Evolutionary conservation across 2,329 filamentous ascomycete genomes (phyloP), one percentile per base, ranked within the genome.

Genomic region (Purpureocillium lavendulum): DNA sequence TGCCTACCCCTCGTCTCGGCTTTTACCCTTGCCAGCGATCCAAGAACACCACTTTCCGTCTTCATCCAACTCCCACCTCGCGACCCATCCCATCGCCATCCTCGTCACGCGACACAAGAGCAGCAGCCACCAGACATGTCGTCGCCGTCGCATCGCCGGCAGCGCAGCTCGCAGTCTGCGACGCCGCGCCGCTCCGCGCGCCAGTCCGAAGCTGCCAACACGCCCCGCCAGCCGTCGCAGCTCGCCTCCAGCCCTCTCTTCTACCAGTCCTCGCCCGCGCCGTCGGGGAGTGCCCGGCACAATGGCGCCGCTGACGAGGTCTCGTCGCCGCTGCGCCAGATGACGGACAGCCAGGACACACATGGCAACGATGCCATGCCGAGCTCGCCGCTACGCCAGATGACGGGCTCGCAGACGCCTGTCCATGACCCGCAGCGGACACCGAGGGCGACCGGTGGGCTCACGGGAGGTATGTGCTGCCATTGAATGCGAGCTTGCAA

Each of bases 221-320:
- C 71, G 38, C 72, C 73, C 45, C 67, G 69, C 37, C 64, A 66
- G 28, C 50, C 62, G 16, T 69, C 70, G 16, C 68, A 72, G 49
- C 67, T 81, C 45, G 76, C 77, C 5, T 92, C 87, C 4, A 94
- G 88, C 42, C 89, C 89, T 31, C 71, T 95, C 47, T 85, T 86
- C 61, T 94, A 81, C 61, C 77, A 74, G 51, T 77, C 70, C 3
- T 67, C 70, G 7, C 63, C 67, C 2, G 49, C 52, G 12, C 52
- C 57, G 2, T 44, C 39, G 8, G 51, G 50, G n/a, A 50, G 45
- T 24, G 45, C 42, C 4, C 45, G 44, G 16, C 52, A 52, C 10
- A 50, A 59, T 51, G 57, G 45, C 26, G 55, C 54, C 7, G 56
- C 54, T 31, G 51, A 53, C 33, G 60, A 66, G 38, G 63, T 66